Evolutionary conservation across 495 filamentous ascomycete genomes (phyloP).

Genomic region (Penicillium taxi): DNA sequence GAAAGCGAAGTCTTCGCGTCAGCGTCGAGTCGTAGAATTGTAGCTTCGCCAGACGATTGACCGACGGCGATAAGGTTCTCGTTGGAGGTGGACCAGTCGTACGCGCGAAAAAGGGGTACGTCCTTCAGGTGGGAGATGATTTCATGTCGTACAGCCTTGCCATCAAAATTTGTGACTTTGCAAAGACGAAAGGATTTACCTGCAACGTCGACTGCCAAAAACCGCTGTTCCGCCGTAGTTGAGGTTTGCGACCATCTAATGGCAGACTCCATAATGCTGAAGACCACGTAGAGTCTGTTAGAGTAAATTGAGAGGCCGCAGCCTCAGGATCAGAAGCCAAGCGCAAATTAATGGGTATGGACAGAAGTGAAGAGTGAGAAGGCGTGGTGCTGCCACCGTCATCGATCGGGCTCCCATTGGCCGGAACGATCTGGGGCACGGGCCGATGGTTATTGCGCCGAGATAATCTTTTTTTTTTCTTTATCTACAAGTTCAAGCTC

Average conservation of each 20-base stretch:
- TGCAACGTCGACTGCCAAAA: slow-evolving; percentile 77
- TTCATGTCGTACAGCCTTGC: slow-evolving; percentile 54
- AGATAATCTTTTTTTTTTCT: slow-evolving; percentile 15
- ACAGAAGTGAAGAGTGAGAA: slow-evolving; percentile 6
- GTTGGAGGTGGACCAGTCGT: slow-evolving; percentile 85
- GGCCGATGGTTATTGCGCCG: slow-evolving; percentile 23
- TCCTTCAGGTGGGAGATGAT: slow-evolving; percentile 65
- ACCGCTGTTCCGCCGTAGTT: slow-evolving; percentile 53
- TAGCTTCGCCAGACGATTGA: slow-evolving; percentile 74
- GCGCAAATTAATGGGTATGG: background rate
- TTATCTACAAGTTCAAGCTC: slow-evolving; percentile 8
- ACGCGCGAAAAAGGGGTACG: slow-evolving; percentile 79
- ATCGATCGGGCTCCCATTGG: slow-evolving; percentile 24
- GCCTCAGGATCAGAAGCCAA: slow-evolving; percentile 8
- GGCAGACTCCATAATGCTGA: slow-evolving; percentile 51
- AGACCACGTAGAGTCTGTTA: background rate
- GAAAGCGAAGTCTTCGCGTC: slow-evolving; percentile 53
- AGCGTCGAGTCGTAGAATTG: slow-evolving; percentile 68
- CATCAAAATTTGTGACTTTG: slow-evolving; percentile 54
- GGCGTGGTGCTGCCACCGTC: slow-evolving; percentile 15
- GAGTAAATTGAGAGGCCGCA: slow-evolving; percentile 6
- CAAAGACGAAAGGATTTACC: slow-evolving; percentile 75
- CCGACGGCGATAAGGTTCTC: slow-evolving; percentile 78
- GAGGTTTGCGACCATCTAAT: slow-evolving; percentile 89
- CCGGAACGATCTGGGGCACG: slow-evolving; percentile 20